phyloP scores from a whole-genome alignment of 2,329 filamentous ascomycete genomes.

The Aspergillus japonicus region DNA sequence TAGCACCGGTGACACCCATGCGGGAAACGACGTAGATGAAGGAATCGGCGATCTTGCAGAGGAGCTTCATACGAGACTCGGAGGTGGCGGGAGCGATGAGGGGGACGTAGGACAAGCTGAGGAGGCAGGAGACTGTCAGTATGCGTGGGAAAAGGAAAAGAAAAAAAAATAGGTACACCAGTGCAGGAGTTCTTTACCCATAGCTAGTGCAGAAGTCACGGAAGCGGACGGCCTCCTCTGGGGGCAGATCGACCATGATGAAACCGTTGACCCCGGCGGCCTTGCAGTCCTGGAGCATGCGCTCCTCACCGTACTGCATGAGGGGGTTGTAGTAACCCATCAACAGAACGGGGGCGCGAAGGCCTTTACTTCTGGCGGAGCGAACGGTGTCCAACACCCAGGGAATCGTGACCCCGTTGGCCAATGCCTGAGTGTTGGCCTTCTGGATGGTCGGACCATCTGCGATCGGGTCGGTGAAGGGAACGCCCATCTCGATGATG shows the following conservation, averaged over 20 bases:
- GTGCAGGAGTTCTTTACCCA: conserved; percentile 28
- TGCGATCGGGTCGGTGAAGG: conserved; percentile 97
- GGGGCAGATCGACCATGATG: conserved; percentile 94
- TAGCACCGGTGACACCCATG: conserved; percentile 93
- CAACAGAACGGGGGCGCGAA: conserved; percentile 79
- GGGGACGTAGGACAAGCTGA: conserved; percentile 88
- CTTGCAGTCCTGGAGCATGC: conserved; percentile 78
- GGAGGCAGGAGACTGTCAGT: not conserved
- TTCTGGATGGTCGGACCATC: conserved; percentile 97
- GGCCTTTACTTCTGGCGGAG: conserved; percentile 71
- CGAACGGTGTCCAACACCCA: conserved; percentile 80
- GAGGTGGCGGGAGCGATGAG: conserved; percentile 93
- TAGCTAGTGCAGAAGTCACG: conserved; percentile 34
- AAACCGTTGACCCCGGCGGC: conserved; percentile 89
- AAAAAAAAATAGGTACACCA: not conserved
- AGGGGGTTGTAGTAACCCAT: conserved; percentile 99
- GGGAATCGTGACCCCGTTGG: conserved; percentile 82
- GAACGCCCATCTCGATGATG: conserved; percentile 90
- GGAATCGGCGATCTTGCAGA: conserved; percentile 94
- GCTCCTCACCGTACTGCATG: conserved; percentile 89
- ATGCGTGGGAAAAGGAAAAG: not conserved
- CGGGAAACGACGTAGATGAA: conserved; percentile 98
- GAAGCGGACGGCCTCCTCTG: conserved; percentile 86
- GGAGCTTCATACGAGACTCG: conserved; percentile 86
- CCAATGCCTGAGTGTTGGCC: conserved; percentile 84